phyloP scores from a whole-genome alignment of 345 rosid genomes.

The Erodium maritimum region DNA sequence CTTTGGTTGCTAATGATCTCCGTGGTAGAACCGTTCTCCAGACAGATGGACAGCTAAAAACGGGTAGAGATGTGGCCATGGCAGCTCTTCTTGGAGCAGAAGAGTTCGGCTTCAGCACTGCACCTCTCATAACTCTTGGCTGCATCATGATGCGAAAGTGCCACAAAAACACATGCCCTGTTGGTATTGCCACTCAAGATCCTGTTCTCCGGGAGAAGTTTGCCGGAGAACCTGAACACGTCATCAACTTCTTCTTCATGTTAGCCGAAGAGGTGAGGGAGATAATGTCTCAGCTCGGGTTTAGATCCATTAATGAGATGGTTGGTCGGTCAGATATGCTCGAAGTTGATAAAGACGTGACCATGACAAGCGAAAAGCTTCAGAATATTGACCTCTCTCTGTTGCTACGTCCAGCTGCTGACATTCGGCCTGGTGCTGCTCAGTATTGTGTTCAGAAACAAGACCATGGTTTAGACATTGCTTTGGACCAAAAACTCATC shows the following conservation, averaged over 20 bases:
- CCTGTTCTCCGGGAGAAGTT: slow-evolving; percentile 96
- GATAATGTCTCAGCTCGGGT: slow-evolving; percentile 92
- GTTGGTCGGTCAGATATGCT: slow-evolving; percentile 99
- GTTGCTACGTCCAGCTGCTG: slow-evolving; percentile 86
- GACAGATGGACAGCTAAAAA: slow-evolving; percentile 98
- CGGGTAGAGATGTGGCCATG: slow-evolving; percentile 95
- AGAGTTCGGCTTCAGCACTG: slow-evolving; percentile 99
- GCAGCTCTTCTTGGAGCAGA: slow-evolving; percentile 99
- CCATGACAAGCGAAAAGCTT: slow-evolving; percentile 64
- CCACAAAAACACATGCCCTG: slow-evolving; percentile 98
- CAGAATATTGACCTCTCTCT: slow-evolving; percentile 81
- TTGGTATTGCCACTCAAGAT: slow-evolving; percentile 99
- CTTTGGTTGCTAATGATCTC: slow-evolving; percentile 95
- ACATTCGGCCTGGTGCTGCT: slow-evolving; percentile 87
- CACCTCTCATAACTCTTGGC: slow-evolving; percentile 96
- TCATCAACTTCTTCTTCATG: slow-evolving; percentile 95
- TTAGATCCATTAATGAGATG: slow-evolving; percentile 74
- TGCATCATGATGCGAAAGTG: slow-evolving; percentile 99
- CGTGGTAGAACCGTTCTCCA: slow-evolving; percentile 98
- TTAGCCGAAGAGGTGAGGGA: slow-evolving; percentile 96
- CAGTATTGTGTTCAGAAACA: slow-evolving; percentile 90
- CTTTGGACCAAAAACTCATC: slow-evolving; percentile 73
- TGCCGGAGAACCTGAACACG: slow-evolving; percentile 99
- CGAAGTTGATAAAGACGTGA: slow-evolving; percentile 84
- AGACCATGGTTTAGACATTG: slow-evolving; percentile 95